Conservation (phyloP, 495 filamentous ascomycete genomes). For the Melanomma pulvis-pyrius region DNA sequence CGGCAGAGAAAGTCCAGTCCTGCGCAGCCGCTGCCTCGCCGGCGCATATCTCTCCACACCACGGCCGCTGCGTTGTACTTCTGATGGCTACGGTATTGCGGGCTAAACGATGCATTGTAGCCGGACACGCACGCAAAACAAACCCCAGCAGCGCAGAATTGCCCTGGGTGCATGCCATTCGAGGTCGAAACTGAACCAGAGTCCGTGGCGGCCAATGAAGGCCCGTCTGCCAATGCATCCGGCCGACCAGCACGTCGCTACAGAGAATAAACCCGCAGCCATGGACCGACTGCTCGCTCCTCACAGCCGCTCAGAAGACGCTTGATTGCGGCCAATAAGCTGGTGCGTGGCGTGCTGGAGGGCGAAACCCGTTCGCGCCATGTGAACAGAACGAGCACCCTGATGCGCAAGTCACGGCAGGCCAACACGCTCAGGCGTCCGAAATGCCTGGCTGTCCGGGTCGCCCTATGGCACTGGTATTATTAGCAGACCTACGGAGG, state of each 20-base stretch:
- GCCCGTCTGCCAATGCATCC: constrained; percentile 23
- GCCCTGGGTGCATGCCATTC: constrained; percentile 33
- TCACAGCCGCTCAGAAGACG: constrained; percentile 15
- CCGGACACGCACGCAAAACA: constrained; percentile 35
- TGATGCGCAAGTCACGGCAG: constrained; percentile 20
- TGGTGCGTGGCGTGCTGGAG: constrained; percentile 17
- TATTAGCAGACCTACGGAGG: constrained; percentile 19
- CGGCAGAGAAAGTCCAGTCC: too few relatives aligned
- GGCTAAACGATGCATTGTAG: constrained; percentile 34
- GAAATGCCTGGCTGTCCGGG: constrained; percentile 3
- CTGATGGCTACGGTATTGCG: constrained; percentile 21
- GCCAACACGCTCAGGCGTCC: neutral
- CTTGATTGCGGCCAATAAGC: constrained; percentile 33
- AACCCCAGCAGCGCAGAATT: constrained; percentile 30
- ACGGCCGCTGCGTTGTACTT: neutral
- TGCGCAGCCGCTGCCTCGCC: neutral
- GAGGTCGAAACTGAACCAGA: constrained; percentile 34
- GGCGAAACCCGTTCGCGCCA: constrained; percentile 22
- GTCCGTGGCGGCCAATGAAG: constrained; percentile 34
- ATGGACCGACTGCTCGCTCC: constrained; percentile 1
- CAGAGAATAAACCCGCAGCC: constrained; percentile 10
- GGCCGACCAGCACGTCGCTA: constrained; percentile 20
- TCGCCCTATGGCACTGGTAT: constrained; percentile 13
- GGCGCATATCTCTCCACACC: neutral
- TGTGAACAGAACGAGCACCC: constrained; percentile 21